phyloP scores from a whole-genome alignment of 495 filamentous ascomycete genomes.

The Xylaria flabelliformis region DNA sequence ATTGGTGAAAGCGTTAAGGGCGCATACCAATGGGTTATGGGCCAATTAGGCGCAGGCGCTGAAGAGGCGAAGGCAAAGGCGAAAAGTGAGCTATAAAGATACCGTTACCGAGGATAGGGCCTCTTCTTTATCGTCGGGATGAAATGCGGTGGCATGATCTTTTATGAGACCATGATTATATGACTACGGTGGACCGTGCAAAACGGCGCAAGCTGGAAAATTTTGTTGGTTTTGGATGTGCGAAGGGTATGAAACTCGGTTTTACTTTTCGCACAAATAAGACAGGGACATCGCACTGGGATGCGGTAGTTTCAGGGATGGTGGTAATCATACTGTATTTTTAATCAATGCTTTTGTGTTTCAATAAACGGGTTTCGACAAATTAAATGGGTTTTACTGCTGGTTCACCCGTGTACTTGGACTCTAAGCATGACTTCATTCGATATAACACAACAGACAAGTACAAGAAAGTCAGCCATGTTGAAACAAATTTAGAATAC shows the following conservation, averaged over 20 bases:
- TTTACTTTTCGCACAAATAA: neutral
- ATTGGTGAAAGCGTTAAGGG: conserved; percentile 58
- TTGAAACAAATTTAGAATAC: neutral
- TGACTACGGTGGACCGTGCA: conserved; percentile 4
- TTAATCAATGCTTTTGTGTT: neutral
- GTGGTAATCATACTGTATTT: neutral
- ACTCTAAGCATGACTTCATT: neutral
- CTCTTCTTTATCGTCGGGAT: neutral
- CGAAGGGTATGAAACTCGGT: neutral
- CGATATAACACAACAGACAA: neutral
- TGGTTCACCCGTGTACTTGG: neutral
- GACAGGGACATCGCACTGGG: neutral
- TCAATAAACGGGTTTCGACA: neutral
- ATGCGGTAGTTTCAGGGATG: neutral
- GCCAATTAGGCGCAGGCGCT: conserved; percentile 65
- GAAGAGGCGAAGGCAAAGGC: conserved; percentile 67
- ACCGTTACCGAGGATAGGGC: neutral
- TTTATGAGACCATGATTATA: conserved; percentile 22
- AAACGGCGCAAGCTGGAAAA: conserved; percentile 8
- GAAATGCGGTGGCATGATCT: neutral
- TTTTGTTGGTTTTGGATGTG: conserved; percentile 8
- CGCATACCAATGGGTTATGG: conserved; percentile 63
- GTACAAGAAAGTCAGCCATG: neutral
- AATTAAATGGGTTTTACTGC: neutral
- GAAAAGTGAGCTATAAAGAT: conserved; percentile 47